These are phyloP conservation scores for Entophlyctis luteolus DNA, from an alignment of 192 early-diverging fungal species.

Conservation along the genomic window DNA sequence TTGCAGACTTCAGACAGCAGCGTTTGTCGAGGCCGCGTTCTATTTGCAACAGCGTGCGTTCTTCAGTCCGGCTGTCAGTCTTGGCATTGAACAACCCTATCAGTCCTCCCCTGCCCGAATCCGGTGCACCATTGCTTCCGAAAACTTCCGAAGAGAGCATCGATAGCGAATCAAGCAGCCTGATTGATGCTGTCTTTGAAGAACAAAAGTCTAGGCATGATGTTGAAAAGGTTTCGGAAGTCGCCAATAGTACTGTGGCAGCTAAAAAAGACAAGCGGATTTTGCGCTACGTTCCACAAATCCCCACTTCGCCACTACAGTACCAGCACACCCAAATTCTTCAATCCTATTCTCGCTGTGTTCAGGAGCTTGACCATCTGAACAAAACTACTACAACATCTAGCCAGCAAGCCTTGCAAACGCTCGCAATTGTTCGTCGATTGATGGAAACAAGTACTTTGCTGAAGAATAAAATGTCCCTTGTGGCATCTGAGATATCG, in stretches of 20 bases:
- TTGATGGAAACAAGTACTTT: constrained; percentile 22
- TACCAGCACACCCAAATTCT: constrained; percentile 12
- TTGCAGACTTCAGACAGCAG: background rate
- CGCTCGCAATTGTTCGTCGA: constrained; percentile 14
- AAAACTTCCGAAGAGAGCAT: background rate
- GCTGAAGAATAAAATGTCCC: constrained; percentile 10
- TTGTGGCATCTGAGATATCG: constrained; percentile 1
- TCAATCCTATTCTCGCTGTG: background rate
- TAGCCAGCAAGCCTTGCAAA: background rate
- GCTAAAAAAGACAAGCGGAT: no score
- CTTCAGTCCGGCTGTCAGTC: constrained; percentile 13
- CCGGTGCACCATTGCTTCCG: background rate
- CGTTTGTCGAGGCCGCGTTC: constrained; percentile 12
- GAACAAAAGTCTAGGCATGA: no score
- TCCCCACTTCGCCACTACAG: constrained; percentile 20
- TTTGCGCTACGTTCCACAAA: constrained; percentile 17
- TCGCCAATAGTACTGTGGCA: no score
- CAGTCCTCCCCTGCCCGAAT: no score
- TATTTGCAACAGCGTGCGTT: constrained; percentile 1
- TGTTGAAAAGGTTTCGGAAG: no score
- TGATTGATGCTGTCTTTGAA: no score
- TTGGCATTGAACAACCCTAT: constrained; percentile 7
- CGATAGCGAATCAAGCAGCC: no score
- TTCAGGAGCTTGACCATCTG: constrained; percentile 12
- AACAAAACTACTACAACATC: background rate